phyloP scores from a whole-genome alignment of 345 rosid genomes.

The Euphorbia peplus region DNA sequence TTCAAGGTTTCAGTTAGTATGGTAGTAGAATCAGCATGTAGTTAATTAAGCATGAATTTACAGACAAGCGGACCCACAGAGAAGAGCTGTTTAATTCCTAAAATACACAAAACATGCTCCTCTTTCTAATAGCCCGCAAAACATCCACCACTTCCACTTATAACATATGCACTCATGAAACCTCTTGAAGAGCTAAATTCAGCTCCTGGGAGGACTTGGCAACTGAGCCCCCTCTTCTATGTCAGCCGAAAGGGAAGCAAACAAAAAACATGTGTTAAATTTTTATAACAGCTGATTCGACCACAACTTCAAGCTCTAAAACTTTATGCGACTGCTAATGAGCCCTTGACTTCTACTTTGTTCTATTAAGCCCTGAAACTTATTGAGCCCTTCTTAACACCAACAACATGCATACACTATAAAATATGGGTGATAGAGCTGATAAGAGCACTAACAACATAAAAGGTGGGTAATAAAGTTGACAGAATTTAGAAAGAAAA shows the following conservation, averaged over 20 bases:
- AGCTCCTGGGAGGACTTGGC: slow-evolving; percentile 84
- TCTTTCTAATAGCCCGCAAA: slow-evolving; percentile 16
- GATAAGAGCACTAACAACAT: no score
- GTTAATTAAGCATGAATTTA: slow-evolving; percentile 15
- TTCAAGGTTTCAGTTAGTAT: slow-evolving; percentile 21
- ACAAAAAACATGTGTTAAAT: no score
- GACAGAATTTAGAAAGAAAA: no score
- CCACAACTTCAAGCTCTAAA: no score
- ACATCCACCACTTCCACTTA: slow-evolving; percentile 13
- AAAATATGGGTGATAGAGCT: no score
- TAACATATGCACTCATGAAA: slow-evolving; percentile 39
- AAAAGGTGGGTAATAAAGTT: no score
- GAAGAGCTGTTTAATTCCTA: slow-evolving; percentile 8
- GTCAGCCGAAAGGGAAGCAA: not conserved
- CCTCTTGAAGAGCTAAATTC: slow-evolving; percentile 75
- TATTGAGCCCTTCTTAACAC: no score
- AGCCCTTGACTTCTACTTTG: no score
- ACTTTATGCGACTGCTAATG: no score
- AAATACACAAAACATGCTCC: slow-evolving; percentile 15
- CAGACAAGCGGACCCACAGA: not conserved
- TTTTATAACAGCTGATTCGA: not conserved
- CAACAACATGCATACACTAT: no score
- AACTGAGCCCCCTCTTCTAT: slow-evolving; percentile 89
- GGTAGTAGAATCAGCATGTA: slow-evolving; percentile 24
- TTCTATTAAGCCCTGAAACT: no score